Evolutionary conservation across 2,329 filamentous ascomycete species (phyloP), one percentile per base, ranked within the genome.

Genomic region (Penicillium carneum): DNA sequence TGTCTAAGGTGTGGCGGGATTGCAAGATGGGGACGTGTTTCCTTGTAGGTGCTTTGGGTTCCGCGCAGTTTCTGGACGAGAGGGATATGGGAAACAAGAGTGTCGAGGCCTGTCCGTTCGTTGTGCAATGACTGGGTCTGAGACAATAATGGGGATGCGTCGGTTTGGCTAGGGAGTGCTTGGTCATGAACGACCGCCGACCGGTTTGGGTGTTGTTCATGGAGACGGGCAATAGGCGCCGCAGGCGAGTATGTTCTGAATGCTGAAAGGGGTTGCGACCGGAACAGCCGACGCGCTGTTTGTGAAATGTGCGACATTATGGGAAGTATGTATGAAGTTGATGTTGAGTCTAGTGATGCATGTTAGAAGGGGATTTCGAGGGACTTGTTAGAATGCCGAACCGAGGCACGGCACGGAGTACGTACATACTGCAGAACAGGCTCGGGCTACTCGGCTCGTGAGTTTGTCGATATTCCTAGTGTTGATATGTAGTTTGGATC

Each of bases 21-120:
- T 77, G 93, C 92, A 74, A 96, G 83, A 74, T 96, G 92, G 3
- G 93, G 93, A 26, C 93, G 86, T 33, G 89, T 88, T 77, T 96
- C 92, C 34, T 81, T 84, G 76, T 89, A 89, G 36, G 84, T 83
- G 10, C 61, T 59, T 0, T 86, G 81, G 68, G 90, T 84, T 16
- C 77, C 75, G 43, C 93, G 88, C 47, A 97, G 82, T 56, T 84
- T 81, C 33, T 83, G 77, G 2, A 89, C 84, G n/a, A 96, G 76
- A 0, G 91, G 89, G 78, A 93, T 91, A 36, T 63, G 59, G 10
- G 71, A 65, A 51, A 76, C 70, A 1, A 71, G 36, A 14, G 63
- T 41, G 41, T 76, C 72, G 38, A 72, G 71, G 18, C 31, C 53
- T 39, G 49, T n/a, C 1, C 42, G 34, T 31, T 50, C 59, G 50